These are phyloP conservation scores for Pyrenochaeta sp. DNA, from an alignment of 2,329 filamentous ascomycete genomes.

Conservation along the genomic window DNA sequence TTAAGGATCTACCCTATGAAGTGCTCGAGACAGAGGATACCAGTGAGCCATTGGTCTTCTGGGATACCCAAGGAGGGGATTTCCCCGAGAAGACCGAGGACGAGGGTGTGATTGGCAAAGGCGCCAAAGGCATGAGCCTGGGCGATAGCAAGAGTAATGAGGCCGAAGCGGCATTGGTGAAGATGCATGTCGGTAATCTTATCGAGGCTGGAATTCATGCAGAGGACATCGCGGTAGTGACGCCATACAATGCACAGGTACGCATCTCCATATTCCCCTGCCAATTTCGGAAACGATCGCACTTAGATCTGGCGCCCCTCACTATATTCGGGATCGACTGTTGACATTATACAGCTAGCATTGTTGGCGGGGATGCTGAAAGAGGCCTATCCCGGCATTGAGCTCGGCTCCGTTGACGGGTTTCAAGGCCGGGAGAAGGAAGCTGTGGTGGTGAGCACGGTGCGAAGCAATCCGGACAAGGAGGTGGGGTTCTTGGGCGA, in stretches of 20 bases:
- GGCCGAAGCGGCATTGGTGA: conserved; percentile 84
- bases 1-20: conserved; percentile 79
- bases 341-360: conserved; percentile 65
- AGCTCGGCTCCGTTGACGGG: conserved; percentile 95
- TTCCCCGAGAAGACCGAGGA: conserved; percentile 85
- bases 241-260: conserved; percentile 94
- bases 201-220: conserved; percentile 80
- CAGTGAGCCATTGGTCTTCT: conserved; percentile 85
- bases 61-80: conserved; percentile 94
- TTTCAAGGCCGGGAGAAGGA: conserved; percentile 99
- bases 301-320: conserved; percentile 6
- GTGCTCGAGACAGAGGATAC: conserved; percentile 87
- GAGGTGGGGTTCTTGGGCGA: conserved; percentile 95
- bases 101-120: conserved; percentile 62
- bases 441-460: conserved; percentile 90
- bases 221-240: conserved; percentile 90
- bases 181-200: conserved; percentile 76
- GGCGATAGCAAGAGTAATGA: conserved; percentile 90
- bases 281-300: conserved; percentile 10
- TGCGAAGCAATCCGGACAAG: conserved; percentile 83
- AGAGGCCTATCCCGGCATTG: conserved; percentile 81
- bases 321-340: conserved; percentile 1
- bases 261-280: conserved; percentile 12
- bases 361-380: conserved; percentile 79
- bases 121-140: conserved; percentile 59